Conservation (phyloP, 768 basidiomycete genomes). For the Serpula lacrymans region DNA sequence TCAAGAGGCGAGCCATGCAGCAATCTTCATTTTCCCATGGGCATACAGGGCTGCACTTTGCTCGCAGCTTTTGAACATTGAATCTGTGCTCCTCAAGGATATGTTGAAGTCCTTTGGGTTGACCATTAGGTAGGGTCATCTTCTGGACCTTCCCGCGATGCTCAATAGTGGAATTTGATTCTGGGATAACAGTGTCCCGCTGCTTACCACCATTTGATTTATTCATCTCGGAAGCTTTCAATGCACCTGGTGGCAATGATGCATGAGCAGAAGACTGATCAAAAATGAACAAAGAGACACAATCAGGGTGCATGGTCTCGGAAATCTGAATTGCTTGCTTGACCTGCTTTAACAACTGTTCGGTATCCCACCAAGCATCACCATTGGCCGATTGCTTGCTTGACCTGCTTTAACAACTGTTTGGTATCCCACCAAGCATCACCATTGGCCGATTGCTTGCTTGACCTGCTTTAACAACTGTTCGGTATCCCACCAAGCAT, state of each 20-base stretch:
- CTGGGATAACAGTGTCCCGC: constrained; percentile 30
- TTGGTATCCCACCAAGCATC: not conserved
- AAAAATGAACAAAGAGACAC: constrained; percentile 34
- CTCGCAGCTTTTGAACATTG: constrained; percentile 24
- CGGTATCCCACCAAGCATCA: constrained; percentile 38
- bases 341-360: constrained; percentile 33
- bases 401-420: not conserved
- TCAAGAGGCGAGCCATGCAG: constrained; percentile 36
- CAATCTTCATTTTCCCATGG: constrained; percentile 29
- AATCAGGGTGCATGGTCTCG: constrained; percentile 31
- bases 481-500: constrained; percentile 9
- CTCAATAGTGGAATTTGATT: constrained; percentile 25
- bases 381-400: constrained; percentile 20
- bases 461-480: constrained; percentile 6
- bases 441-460: constrained; percentile 1
- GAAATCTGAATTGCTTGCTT: constrained; percentile 32
- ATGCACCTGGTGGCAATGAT: constrained; percentile 32
- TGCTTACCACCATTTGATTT: constrained; percentile 33
- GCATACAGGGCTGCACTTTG: constrained; percentile 38
- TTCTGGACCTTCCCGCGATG: constrained; percentile 27
- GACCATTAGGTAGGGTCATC: constrained; percentile 31
- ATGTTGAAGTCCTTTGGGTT: constrained; percentile 32
- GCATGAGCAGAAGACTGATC: constrained; percentile 43
- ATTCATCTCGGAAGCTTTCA: constrained; percentile 43
- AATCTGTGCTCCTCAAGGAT: constrained; percentile 40